Evolutionary conservation across 2,329 filamentous ascomycete genomes (phyloP).

Genomic region (Colletotrichum sp.): DNA sequence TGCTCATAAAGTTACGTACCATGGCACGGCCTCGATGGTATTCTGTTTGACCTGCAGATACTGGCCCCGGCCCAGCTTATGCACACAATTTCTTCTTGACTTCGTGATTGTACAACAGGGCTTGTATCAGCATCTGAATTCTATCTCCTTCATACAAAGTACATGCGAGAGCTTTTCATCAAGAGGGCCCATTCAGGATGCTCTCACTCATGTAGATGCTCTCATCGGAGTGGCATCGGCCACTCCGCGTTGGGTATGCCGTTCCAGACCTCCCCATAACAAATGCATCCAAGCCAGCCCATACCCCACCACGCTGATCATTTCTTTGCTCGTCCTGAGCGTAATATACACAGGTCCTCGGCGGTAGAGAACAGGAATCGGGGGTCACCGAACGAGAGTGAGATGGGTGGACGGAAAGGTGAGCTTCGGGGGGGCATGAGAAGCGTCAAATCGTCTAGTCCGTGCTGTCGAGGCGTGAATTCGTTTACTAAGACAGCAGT

Average conservation of each 20-base stretch:
- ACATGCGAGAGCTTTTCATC: slow-evolving; percentile 19
- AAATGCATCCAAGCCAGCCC: slow-evolving; percentile 13
- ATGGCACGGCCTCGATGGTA: not conserved
- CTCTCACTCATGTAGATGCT: slow-evolving; percentile 6
- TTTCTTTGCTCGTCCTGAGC: slow-evolving; percentile 13
- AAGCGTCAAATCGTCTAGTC: not conserved
- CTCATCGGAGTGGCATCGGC: not conserved
- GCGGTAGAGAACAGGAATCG: slow-evolving; percentile 10
- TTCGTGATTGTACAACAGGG: not conserved
- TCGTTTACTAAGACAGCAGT: slow-evolving; percentile 23
- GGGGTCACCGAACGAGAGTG: slow-evolving; percentile 5
- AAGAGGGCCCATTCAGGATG: slow-evolving; percentile 1
- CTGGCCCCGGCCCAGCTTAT: not conserved
- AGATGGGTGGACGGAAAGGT: not conserved
- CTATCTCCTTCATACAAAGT: slow-evolving; percentile 25
- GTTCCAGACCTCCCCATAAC: slow-evolving; percentile 14
- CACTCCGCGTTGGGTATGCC: slow-evolving; percentile 11
- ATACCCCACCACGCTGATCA: slow-evolving; percentile 15
- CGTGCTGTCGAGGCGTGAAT: slow-evolving; percentile 15
- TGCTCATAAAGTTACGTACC: not conserved
- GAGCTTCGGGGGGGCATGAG: not conserved
- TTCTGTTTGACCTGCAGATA: not conserved
- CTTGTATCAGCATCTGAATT: slow-evolving; percentile 15
- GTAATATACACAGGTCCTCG: slow-evolving; percentile 22
- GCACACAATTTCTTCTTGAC: not conserved